Evolutionary conservation across 148 eudicot genomes (phyloP).

Genomic region (Vaccinium corymbosum): DNA sequence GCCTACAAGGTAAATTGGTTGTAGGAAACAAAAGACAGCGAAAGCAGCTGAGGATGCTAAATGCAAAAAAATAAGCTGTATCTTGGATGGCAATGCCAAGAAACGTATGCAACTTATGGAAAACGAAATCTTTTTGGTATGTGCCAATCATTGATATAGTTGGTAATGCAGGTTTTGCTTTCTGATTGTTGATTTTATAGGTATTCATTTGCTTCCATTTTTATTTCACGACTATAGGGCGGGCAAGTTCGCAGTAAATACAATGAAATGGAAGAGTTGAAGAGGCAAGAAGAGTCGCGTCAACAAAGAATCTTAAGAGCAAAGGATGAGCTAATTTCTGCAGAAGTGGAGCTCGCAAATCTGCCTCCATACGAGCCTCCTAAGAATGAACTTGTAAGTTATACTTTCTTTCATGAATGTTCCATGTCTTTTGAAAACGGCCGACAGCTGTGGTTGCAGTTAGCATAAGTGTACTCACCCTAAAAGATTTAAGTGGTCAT

Average conservation of each 20-base stretch:
- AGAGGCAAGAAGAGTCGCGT: slow-evolving; percentile 66
- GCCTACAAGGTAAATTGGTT: slow-evolving; percentile 15
- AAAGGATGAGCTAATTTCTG: slow-evolving; percentile 59
- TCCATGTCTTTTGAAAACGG: background rate
- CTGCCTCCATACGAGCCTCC: slow-evolving; percentile 71
- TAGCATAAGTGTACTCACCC: too few relatives aligned
- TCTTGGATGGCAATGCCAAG: slow-evolving; percentile 42
- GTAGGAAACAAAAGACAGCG: slow-evolving; percentile 56
- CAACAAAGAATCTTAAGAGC: slow-evolving; percentile 58
- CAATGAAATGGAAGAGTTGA: slow-evolving; percentile 71
- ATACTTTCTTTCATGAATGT: slow-evolving; percentile 3
- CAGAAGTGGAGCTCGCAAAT: slow-evolving; percentile 62
- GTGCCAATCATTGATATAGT: slow-evolving; percentile 25
- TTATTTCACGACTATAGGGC: slow-evolving; percentile 36
- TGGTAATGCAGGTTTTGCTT: slow-evolving; percentile 2
- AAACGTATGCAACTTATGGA: slow-evolving; percentile 59
- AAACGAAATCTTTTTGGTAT: slow-evolving; percentile 52
- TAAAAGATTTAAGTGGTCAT: background rate
- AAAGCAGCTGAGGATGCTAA: slow-evolving; percentile 47
- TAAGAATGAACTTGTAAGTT: slow-evolving; percentile 58
- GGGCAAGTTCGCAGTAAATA: slow-evolving; percentile 56
- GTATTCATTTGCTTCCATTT: slow-evolving; percentile 14
- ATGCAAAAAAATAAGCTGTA: slow-evolving; percentile 36
- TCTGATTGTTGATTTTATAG: slow-evolving; percentile 5
- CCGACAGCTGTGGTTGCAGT: too few relatives aligned